phyloP scores from a whole-genome alignment of 768 basidiomycete species.

The Pleurotus sapidus region DNA sequence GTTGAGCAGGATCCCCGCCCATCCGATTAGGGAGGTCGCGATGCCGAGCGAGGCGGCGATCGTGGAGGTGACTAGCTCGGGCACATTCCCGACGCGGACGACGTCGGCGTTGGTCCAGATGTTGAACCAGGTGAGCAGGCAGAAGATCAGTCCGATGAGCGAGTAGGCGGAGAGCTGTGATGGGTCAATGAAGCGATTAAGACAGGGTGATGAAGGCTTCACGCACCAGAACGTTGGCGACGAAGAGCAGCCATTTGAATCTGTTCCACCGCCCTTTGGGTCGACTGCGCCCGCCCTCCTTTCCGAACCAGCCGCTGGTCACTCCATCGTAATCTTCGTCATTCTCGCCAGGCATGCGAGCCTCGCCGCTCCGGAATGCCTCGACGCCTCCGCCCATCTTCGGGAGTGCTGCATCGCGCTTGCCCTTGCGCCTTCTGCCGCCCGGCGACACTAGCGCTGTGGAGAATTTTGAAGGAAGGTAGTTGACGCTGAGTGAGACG shows the following conservation, averaged over 20 bases:
- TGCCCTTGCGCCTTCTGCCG: conserved; percentile 33
- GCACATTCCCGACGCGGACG: conserved; percentile 64
- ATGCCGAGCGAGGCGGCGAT: conserved; percentile 57
- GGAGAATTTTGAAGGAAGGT: conserved; percentile 76
- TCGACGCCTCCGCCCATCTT: conserved; percentile 72
- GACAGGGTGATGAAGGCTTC: neutral
- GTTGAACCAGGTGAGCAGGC: conserved; percentile 76
- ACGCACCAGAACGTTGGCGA: conserved; percentile 53
- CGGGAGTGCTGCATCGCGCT: conserved; percentile 34
- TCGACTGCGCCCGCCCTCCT: conserved; percentile 33
- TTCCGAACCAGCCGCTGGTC: conserved; percentile 36
- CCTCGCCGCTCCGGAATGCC: conserved; percentile 53
- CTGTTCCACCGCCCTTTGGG: conserved; percentile 65
- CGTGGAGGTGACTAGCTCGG: conserved; percentile 73
- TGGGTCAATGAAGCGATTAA: neutral
- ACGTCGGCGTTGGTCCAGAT: conserved; percentile 69
- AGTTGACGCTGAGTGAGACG: conserved; percentile 60
- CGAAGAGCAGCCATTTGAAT: conserved; percentile 81
- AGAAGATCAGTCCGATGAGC: conserved; percentile 57
- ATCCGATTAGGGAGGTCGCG: conserved; percentile 71
- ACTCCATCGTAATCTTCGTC: conserved; percentile 56
- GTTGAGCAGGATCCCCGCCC: conserved; percentile 80
- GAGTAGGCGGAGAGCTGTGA: conserved; percentile 53
- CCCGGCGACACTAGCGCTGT: conserved; percentile 36
- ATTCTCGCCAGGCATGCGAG: conserved; percentile 46